Conservation (phyloP, 1,284 basidiomycete species). For the Puccinia polysora region DNA sequence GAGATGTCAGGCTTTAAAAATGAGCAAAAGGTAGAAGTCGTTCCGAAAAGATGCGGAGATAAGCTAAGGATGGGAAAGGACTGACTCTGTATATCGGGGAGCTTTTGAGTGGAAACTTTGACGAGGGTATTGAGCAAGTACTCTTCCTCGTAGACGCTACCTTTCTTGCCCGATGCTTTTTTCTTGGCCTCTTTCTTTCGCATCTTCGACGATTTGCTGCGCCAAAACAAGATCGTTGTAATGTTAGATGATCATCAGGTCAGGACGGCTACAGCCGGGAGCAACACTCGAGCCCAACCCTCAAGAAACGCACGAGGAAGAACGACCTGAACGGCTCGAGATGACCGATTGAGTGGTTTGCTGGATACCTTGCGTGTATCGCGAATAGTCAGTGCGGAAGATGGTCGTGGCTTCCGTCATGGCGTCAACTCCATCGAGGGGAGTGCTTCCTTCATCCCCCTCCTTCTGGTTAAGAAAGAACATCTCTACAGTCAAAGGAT, state of each 20-base stretch:
- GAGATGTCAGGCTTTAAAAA: neutral
- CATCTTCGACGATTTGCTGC: constrained; percentile 67
- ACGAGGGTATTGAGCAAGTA: constrained; percentile 80
- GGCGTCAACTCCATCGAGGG: constrained; percentile 88
- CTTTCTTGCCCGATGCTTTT: constrained; percentile 80
- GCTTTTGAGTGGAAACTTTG: constrained; percentile 61
- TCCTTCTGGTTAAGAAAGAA: constrained; percentile 62
- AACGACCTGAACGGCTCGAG: constrained; percentile 49
- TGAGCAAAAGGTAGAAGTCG: neutral
- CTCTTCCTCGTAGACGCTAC: constrained; percentile 93
- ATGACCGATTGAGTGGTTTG: constrained; percentile 47
- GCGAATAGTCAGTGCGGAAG: constrained; percentile 78
- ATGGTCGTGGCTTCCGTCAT: constrained; percentile 64
- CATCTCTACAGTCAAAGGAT: constrained; percentile 44
- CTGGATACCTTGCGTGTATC: constrained; percentile 78
- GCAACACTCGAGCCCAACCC: too few species aligned
- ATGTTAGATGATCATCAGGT: too few species aligned
- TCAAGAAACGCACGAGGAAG: constrained; percentile 65
- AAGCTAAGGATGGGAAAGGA: too few species aligned
- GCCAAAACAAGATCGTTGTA: constrained; percentile 14
- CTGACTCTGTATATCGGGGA: constrained; percentile 47
- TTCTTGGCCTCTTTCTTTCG: constrained; percentile 78
- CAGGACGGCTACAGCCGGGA: too few species aligned
- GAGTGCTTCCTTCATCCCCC: constrained; percentile 63
- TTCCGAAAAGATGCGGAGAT: neutral